These are phyloP conservation scores for Rachicladosporium sp. DNA, from an alignment of 2,329 filamentous ascomycete species.

Conservation along the genomic window DNA sequence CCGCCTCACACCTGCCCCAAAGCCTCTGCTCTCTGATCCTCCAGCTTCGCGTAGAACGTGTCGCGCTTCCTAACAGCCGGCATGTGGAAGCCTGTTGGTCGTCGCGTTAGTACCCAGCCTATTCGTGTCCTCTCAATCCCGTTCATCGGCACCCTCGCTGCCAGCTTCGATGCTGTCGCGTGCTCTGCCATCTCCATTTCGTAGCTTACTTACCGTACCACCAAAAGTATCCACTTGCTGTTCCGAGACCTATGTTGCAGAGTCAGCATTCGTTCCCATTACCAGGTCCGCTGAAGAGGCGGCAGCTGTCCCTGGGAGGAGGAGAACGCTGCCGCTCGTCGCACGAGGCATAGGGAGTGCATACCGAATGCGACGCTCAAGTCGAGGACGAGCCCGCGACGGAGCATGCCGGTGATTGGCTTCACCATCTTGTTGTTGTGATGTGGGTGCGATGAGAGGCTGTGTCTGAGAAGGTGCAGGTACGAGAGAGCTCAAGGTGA, in stretches of 20 bases:
- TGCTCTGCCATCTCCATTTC: no score
- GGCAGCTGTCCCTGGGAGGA: no score
- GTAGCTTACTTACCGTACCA: constrained; percentile 47
- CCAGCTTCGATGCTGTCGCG: no score
- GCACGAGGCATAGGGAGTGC: constrained; percentile 19
- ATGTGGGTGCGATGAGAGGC: constrained; percentile 1
- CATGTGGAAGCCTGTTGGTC: constrained; percentile 48
- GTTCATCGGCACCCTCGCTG: neutral
- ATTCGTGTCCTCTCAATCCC: neutral
- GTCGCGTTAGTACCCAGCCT: constrained; percentile 4
- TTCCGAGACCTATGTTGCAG: constrained; percentile 48
- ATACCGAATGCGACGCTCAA: constrained; percentile 53
- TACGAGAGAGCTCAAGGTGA: neutral
- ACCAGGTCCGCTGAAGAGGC: neutral
- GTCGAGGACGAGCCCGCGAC: constrained; percentile 53
- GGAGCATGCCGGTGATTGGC: constrained; percentile 49
- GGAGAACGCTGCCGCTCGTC: neutral
- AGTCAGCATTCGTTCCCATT: constrained; percentile 5
- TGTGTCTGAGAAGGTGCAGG: neutral
- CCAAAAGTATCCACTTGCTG: constrained; percentile 51
- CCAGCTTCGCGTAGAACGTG: constrained; percentile 50
- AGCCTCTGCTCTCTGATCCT: constrained; percentile 45
- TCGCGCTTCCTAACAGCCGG: constrained; percentile 52
- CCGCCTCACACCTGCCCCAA: constrained; percentile 25
- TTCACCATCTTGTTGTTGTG: constrained; percentile 29